phyloP scores from a whole-genome alignment of 202 grass and related monocot genomes.

The Zizania palustris region DNA sequence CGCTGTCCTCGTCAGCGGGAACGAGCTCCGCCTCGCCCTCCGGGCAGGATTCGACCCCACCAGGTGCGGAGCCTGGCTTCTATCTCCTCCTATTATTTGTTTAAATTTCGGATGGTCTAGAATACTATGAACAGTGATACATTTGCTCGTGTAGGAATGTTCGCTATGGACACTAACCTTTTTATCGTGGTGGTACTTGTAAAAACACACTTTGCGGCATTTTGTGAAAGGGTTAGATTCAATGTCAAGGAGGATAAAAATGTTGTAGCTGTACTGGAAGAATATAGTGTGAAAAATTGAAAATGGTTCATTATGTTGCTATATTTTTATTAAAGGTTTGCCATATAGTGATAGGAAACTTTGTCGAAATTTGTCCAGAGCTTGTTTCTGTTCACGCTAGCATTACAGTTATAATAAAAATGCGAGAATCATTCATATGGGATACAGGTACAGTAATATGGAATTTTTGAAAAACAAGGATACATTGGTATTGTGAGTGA shows the following conservation, averaged over 20 bases:
- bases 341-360: neutral
- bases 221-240: neutral
- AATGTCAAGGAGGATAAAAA: neutral
- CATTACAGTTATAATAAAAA: neutral
- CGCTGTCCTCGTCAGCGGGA: constrained; percentile 84
- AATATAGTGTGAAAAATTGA: neutral
- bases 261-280: neutral
- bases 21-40: constrained; percentile 77
- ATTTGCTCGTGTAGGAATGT: neutral
- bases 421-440: too few species aligned
- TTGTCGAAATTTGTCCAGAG: neutral
- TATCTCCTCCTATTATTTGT: neutral
- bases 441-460: too few species aligned
- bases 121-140: neutral
- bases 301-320: neutral
- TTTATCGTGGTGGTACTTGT: neutral
- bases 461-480: too few species aligned
- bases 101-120: constrained; percentile 2
- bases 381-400: neutral
- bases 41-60: constrained; percentile 71
- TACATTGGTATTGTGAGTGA: too few species aligned
- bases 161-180: neutral
- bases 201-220: neutral
- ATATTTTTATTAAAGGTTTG: neutral
- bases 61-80: constrained; percentile 37